Base-by-base conservation (phyloP, 2,329 filamentous ascomycete species). In the Diplodia mutila region DNA sequence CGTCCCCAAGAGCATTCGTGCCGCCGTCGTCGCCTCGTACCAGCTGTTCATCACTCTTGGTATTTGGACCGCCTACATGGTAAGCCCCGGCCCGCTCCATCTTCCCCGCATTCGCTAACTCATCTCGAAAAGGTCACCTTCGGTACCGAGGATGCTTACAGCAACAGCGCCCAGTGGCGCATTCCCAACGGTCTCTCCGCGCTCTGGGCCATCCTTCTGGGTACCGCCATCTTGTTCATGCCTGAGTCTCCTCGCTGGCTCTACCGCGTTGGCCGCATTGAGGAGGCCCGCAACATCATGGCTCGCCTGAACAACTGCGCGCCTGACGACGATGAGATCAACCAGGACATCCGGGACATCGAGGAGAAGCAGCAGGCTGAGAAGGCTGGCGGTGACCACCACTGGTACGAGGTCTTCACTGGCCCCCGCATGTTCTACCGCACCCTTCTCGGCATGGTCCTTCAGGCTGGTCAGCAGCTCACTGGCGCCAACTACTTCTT, bases 401-500 rank as follows among this genome's bases (percentile, higher is more conserved):
- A 73, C 12, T 78, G 75, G 75, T 77, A 91, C 69, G 89, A 91
- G 72, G 86, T 88, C 72, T 83, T 93, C 71, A 85, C 85, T 67
- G 82, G 85, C 71, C 89, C 89, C 72, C 88, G 87, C 70, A 93
- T 91, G 84, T 72, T 86, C 6, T 88, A 90, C 76, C 85, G 89
- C 34, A 89, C 87, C 0, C 57, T 87, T 0, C 82, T 91, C 0
- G 89, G 18, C 39, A 68, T 68, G 66, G 42, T 59, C 29, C 83
- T 91, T 1, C 87, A 90, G 76, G 85, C 87, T 51, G 85, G 89
- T 5, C 89, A 91, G 76, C 89, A 91, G 74, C 80, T 91, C 2
- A 90, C 88, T 0, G 89, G 89, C 37, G 87, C 86, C 68, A 90
- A 90, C 78, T 90, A 87, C 78, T 89, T 88, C 80, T 90, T 90